Evolutionary conservation across 2,329 filamentous ascomycete genomes (phyloP).

Genomic region (Ophiostoma angusticollis): DNA sequence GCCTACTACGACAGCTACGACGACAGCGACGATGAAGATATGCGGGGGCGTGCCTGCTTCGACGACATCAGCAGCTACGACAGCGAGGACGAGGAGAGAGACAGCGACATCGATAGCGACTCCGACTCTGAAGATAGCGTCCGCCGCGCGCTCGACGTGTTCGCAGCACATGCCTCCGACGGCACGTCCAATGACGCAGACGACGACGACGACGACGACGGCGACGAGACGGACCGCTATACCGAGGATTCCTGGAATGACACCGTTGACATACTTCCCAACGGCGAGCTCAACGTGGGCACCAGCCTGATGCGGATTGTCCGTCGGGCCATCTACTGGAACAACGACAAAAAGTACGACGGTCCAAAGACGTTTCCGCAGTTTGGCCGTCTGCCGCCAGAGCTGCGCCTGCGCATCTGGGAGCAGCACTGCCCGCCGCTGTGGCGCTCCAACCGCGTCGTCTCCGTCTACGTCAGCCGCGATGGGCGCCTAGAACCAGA

Average conservation of each 20-base stretch:
- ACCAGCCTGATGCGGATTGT: neutral
- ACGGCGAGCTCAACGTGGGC: neutral
- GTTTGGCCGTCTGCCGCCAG: slow-evolving; percentile 9
- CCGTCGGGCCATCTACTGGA: neutral
- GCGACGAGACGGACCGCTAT: neutral
- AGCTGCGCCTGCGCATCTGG: slow-evolving; percentile 14
- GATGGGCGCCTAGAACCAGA: neutral
- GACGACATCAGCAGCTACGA: neutral
- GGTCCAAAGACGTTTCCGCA: slow-evolving; percentile 4
- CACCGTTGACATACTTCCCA: neutral
- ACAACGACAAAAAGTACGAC: neutral
- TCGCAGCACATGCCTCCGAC: neutral
- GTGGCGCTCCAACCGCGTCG: slow-evolving; percentile 1
- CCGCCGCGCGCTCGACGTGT: neutral
- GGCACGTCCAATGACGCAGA: too few relatives aligned
- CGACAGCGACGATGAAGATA: neutral
- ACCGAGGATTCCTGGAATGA: slow-evolving; percentile 2
- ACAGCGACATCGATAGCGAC: neutral
- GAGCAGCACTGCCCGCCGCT: slow-evolving; percentile 8
- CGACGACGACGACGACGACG: slow-evolving; percentile 1
- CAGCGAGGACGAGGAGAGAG: neutral
- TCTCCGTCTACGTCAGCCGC: neutral
- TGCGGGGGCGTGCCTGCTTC: neutral
- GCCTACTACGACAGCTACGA: neutral
- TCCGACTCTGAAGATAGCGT: neutral